Base-by-base conservation (phyloP, 2,329 filamentous ascomycete species). In the Fusarium decemcellulare region DNA sequence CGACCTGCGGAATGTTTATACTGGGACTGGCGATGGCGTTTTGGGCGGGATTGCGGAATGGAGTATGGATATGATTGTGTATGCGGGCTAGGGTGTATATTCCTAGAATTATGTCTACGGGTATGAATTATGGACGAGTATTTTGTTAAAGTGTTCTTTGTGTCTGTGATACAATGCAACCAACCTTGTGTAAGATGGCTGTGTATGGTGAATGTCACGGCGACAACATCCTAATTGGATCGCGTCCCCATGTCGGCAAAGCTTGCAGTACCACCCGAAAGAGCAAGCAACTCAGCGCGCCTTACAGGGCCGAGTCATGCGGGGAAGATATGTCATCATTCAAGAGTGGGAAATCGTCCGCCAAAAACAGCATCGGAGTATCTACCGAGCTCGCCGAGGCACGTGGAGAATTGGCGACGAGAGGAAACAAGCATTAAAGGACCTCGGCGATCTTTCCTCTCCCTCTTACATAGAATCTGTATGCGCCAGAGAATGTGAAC, bases 361-460 rank as follows among this genome's bases (percentile, higher is more conserved):
- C 40, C 40, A 32, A 48, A 48, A 32, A 48, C 15, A 44, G 29
- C 39, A 58, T 71, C 67, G 67, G 67, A 16, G 48, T 55, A 50
- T 58, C 59, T 57, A 65, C 55, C 55, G 55, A 58, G 55, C 27
- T 32, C 34, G 55, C 67, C 67, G 67, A 70, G 69, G 67, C 67
- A 70, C 61, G 67, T 70, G 67, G 67, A 70, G 67, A 57, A 39
- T 50, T 30, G 48, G 23, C 23, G 23, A 23, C 23, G 23, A 23
- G 23, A 23, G 23, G 23, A 55, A 39, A 50, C 29, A 53, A 63
- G 40, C n/a, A 64, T 51, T 51, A 57, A 46, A 44, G 30, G 30
- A 59, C 59, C 67, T 71, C 59, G 67, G 67, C 63, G 27, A 47
- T 53, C 29, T 29, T n/a, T 16, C 43, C 29, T 39, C 34, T 50